Conservation (phyloP, 768 basidiomycete species). For the Hemileccinum rubropunctum region DNA sequence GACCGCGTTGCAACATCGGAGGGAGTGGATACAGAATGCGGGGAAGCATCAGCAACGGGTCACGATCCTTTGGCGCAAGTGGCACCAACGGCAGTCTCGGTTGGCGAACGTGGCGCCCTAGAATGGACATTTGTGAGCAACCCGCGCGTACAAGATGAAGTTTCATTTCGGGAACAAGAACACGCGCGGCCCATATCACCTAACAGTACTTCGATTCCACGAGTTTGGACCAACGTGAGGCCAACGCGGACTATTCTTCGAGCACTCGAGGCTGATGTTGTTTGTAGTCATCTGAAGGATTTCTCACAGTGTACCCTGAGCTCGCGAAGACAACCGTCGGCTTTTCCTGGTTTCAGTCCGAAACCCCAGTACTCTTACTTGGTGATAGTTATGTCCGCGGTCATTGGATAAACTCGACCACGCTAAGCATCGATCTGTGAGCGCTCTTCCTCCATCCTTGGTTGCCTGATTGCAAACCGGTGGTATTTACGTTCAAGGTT, state of each 20-base stretch:
- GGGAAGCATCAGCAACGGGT: neutral
- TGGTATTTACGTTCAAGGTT: conserved; percentile 6
- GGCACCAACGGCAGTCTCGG: neutral
- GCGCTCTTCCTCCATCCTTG: neutral
- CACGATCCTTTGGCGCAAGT: neutral
- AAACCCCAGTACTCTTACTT: conserved; percentile 26
- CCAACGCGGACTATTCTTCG: neutral
- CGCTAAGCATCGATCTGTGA: conserved; percentile 22
- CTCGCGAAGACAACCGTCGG: conserved; percentile 18
- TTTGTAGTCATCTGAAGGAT: conserved; percentile 21
- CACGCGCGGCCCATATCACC: neutral
- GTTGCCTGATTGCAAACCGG: neutral
- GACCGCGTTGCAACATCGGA: neutral
- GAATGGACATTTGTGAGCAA: conserved; percentile 22
- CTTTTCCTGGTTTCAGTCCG: conserved; percentile 28
- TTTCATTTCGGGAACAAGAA: neutral
- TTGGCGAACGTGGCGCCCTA: neutral
- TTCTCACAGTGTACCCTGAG: conserved; percentile 24
- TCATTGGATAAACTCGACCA: conserved; percentile 18
- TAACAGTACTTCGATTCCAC: conserved; percentile 8
- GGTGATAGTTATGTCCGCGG: conserved; percentile 6
- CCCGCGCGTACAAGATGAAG: neutral
- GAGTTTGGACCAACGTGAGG: conserved; percentile 31
- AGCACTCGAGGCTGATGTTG: neutral
- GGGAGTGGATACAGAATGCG: neutral